A percentile compares a stretch with the other conserved stretches of the same genome.
These are phyloP conservation scores for Paspalum notatum DNA, from an alignment of 176 grass and related monocot species.

Conservation along the genomic window DNA sequence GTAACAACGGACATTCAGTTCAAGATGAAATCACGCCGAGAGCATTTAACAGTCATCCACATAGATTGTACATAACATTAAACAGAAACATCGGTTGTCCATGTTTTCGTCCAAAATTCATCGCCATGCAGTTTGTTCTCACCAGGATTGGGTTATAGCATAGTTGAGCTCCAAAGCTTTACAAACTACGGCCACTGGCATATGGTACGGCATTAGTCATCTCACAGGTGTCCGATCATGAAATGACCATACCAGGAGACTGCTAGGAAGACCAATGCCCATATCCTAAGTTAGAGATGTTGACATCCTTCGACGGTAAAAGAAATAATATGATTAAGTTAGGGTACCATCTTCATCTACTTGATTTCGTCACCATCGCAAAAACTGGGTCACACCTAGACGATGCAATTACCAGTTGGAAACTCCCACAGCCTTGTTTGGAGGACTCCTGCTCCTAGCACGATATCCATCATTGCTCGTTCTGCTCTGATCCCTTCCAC, in stretches of 20 bases:
- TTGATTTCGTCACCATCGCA: constrained; percentile 42
- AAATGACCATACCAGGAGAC: constrained; percentile 11
- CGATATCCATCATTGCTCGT: constrained; percentile 24
- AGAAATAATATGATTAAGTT: constrained; percentile 38
- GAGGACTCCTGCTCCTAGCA: constrained; percentile 63
- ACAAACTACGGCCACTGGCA: constrained; percentile 12
- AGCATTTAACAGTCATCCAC: constrained; percentile 27
- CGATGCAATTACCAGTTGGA: constrained; percentile 47
- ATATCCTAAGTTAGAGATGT: constrained; percentile 51
- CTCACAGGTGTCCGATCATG: constrained; percentile 23
- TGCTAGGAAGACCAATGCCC: constrained; percentile 4
- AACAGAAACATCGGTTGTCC: constrained; percentile 11
- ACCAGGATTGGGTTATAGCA: constrained; percentile 19
- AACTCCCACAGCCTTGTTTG: constrained; percentile 47
- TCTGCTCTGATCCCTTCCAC: constrained; percentile 36
- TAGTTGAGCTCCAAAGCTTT: constrained; percentile 27
- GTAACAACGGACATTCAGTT: constrained; percentile 11
- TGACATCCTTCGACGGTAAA: constrained; percentile 34
- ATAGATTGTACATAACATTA: constrained; percentile 23
- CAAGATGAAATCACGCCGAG: constrained; percentile 8
- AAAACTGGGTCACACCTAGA: constrained; percentile 24
- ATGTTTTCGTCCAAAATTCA: constrained; percentile 42
- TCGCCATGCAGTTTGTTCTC: neutral
- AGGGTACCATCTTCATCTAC: constrained; percentile 34
- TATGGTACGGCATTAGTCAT: constrained; percentile 29